These are phyloP conservation scores for Vitis amurensis DNA, from an alignment of 164 flowering plant species.

Conservation along the genomic window DNA sequence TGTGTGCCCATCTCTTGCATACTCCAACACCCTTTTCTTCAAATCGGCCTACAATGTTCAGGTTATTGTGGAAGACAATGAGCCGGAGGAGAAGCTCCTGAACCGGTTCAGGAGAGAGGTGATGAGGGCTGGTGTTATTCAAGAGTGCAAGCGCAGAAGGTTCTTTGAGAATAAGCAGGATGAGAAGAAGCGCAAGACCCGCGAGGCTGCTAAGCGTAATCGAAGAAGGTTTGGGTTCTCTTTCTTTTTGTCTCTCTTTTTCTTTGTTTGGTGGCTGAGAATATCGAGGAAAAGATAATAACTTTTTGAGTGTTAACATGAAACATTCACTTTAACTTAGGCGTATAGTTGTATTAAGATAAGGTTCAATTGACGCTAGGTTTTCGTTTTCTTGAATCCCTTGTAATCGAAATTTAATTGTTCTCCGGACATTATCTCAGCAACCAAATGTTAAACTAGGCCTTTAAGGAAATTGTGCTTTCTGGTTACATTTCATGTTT, in stretches of 20 bases:
- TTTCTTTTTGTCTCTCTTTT: neutral
- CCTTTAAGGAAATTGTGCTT: too few relatives aligned
- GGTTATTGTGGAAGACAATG: constrained; percentile 65
- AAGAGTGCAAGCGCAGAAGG: constrained; percentile 60
- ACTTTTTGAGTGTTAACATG: too few relatives aligned
- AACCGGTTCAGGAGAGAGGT: constrained; percentile 72
- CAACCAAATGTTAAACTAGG: too few relatives aligned
- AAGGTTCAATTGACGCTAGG: neutral
- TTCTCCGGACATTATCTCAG: too few relatives aligned
- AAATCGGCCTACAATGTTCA: constrained; percentile 61
- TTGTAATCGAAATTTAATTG: too few relatives aligned
- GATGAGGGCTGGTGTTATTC: constrained; percentile 65
- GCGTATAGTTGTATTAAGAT: too few relatives aligned
- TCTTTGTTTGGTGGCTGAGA: constrained; percentile 5
- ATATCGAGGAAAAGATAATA: neutral
- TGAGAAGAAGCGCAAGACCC: constrained; percentile 58
- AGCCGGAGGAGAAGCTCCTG: constrained; percentile 67
- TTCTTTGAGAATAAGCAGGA: constrained; percentile 67
- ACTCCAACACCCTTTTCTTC: constrained; percentile 61
- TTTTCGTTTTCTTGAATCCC: neutral
- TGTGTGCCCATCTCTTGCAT: constrained; percentile 57
- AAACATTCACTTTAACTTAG: too few relatives aligned
- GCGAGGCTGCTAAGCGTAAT: constrained; percentile 76
- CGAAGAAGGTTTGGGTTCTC: constrained; percentile 37
- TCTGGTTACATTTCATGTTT: too few relatives aligned